Percentiles rank a stretch among this genome's conserved stretches.
Conservation (phyloP, 2,329 filamentous ascomycete species). For the Aspergillus latus region DNA sequence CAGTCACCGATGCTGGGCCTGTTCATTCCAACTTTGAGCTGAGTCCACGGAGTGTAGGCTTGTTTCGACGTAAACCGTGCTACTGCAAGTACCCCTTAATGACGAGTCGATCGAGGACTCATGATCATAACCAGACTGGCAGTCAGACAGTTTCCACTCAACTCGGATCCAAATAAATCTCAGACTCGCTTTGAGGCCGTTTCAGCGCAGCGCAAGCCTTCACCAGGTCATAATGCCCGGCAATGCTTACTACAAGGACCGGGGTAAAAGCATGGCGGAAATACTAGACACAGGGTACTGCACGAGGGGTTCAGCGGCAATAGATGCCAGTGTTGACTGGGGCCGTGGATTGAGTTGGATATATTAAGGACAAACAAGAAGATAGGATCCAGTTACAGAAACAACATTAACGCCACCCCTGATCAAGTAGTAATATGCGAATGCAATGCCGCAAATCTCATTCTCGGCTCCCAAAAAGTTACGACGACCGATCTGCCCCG, state of each 20-base stretch:
- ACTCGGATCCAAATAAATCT: background rate
- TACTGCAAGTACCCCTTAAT: slow-evolving; percentile 3
- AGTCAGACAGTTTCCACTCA: background rate
- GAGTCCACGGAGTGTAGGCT: background rate
- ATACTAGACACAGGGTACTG: background rate
- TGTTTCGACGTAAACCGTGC: background rate
- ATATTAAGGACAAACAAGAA: slow-evolving; percentile 7
- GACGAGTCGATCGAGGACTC: background rate
- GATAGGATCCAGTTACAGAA: background rate
- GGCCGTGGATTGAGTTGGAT: background rate
- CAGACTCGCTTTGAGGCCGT: background rate
- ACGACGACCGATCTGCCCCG: background rate
- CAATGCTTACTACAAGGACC: background rate
- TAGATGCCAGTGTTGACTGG: background rate
- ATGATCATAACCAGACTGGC: background rate
- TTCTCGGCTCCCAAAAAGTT: background rate
- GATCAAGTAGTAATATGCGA: background rate
- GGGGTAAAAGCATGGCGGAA: background rate
- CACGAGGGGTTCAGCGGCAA: background rate
- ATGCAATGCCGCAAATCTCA: slow-evolving; percentile 3
- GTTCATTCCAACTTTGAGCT: background rate
- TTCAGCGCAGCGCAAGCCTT: background rate
- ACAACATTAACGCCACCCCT: slow-evolving; percentile 9
- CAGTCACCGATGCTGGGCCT: background rate
- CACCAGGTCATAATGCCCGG: background rate